phyloP scores from a whole-genome alignment of 192 early-diverging fungal species.

The Linnemannia exigua region DNA sequence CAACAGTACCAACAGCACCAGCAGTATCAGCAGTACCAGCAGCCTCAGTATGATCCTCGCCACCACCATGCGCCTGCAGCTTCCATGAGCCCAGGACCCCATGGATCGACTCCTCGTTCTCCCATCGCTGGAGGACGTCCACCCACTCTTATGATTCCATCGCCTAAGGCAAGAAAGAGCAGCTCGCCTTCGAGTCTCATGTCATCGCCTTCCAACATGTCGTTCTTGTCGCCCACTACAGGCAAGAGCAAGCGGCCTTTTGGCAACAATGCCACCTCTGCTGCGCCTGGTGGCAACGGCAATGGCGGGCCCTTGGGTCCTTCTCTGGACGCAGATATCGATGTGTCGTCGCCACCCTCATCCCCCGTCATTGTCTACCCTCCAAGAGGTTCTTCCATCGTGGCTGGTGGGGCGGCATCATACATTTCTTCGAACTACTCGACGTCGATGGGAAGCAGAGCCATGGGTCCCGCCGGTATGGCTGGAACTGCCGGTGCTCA shows the following conservation, averaged over 20 bases:
- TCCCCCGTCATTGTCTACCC: constrained; percentile 18
- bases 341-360: background rate
- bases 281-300: background rate
- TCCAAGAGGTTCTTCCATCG: constrained; percentile 12
- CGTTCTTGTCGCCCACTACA: constrained; percentile 30
- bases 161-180: constrained; percentile 36
- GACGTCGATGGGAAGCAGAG: background rate
- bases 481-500: constrained; percentile 1
- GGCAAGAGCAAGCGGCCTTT: constrained; percentile 14
- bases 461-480: background rate
- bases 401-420: constrained; percentile 7
- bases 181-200: constrained; percentile 37
- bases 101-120: background rate
- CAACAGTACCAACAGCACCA: constrained; percentile 1
- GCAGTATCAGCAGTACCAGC: constrained; percentile 30
- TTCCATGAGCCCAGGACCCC: constrained; percentile 56
- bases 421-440: constrained; percentile 17
- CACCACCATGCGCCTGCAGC: constrained; percentile 32
- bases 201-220: constrained; percentile 52
- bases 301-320: background rate
- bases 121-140: background rate
- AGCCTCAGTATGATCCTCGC: constrained; percentile 21
- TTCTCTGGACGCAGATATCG: background rate
- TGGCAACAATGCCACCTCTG: background rate
- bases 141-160: constrained; percentile 5